A percentile compares a stretch with the other conserved stretches of the same genome.
phyloP scores from a whole-genome alignment of 2,329 filamentous ascomycete genomes.

The Pseudocercospora macadamiae region DNA sequence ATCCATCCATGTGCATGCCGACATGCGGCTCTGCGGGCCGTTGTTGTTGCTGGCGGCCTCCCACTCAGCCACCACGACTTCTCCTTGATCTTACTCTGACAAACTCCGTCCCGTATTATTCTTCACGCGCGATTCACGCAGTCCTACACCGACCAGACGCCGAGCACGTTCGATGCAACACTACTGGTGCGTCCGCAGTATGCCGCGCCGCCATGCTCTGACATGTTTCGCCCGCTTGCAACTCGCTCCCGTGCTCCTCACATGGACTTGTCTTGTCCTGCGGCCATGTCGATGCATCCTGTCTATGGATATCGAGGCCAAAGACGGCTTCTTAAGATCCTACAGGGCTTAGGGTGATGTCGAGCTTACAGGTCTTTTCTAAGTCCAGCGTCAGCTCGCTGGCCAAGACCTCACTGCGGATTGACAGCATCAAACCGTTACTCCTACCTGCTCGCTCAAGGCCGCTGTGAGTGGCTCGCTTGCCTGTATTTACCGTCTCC shows the following conservation, averaged over 20 bases:
- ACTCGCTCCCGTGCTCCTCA: too few relatives aligned
- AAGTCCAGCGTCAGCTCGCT: not conserved
- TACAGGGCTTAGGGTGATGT: not conserved
- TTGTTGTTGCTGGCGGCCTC: not conserved
- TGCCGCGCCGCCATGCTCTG: too few relatives aligned
- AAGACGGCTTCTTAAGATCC: not conserved
- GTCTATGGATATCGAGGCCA: not conserved
- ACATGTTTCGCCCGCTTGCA: too few relatives aligned
- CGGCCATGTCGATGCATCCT: not conserved
- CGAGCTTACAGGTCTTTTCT: not conserved
- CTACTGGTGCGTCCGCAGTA: not conserved
- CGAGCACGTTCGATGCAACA: not conserved
- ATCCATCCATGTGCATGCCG: too few relatives aligned
- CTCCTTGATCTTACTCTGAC: not conserved
- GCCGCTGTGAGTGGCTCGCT: slow-evolving; percentile 1
- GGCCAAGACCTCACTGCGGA: not conserved
- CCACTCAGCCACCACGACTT: not conserved
- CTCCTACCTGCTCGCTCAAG: not conserved
- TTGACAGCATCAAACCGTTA: not conserved
- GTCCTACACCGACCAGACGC: not conserved
- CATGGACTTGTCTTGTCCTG: not conserved
- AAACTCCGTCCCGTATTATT: not conserved
- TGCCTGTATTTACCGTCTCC: too few relatives aligned
- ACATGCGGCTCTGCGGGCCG: not conserved
- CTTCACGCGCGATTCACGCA: not conserved